Conservation (phyloP, 2,329 filamentous ascomycete genomes). For the Aspergillus pseudoglaucus region DNA sequence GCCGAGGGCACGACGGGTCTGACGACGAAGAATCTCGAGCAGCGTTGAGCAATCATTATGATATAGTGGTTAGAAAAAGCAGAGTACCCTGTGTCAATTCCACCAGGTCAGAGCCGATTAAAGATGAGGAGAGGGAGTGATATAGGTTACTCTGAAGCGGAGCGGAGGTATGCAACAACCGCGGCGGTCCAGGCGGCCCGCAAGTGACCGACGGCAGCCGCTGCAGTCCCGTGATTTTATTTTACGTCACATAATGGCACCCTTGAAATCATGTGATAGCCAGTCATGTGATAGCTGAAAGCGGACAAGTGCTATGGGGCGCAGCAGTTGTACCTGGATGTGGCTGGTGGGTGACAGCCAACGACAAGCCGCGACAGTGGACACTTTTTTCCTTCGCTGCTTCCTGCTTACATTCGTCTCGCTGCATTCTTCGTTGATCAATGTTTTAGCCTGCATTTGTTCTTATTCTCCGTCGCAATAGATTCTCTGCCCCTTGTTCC, state of each 20-base stretch:
- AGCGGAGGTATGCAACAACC: neutral
- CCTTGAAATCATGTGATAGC: neutral
- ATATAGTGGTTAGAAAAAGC: neutral
- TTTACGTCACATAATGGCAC: neutral
- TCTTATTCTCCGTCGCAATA: neutral
- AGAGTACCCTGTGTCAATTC: neutral
- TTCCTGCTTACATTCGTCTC: neutral
- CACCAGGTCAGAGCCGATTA: too few relatives aligned
- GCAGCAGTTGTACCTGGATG: slow-evolving; percentile 8
- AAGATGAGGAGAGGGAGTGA: neutral
- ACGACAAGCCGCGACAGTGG: slow-evolving; percentile 20
- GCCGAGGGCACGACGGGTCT: slow-evolving; percentile 39
- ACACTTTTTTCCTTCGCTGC: slow-evolving; percentile 27
- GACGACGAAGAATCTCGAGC: slow-evolving; percentile 55
- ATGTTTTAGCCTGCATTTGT: too few relatives aligned
- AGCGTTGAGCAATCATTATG: slow-evolving; percentile 41
- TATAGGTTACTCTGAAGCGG: neutral
- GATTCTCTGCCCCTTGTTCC: neutral
- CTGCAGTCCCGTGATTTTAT: slow-evolving; percentile 11
- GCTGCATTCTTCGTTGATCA: neutral
- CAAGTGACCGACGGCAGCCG: slow-evolving; percentile 12
- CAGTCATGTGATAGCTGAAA: neutral
- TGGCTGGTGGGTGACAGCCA: slow-evolving; percentile 13
- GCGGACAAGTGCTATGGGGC: slow-evolving; percentile 4
- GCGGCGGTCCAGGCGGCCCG: slow-evolving; percentile 8